Conservation (phyloP, 2,329 filamentous ascomycete species). For the Trichoderma koningiopsis region DNA sequence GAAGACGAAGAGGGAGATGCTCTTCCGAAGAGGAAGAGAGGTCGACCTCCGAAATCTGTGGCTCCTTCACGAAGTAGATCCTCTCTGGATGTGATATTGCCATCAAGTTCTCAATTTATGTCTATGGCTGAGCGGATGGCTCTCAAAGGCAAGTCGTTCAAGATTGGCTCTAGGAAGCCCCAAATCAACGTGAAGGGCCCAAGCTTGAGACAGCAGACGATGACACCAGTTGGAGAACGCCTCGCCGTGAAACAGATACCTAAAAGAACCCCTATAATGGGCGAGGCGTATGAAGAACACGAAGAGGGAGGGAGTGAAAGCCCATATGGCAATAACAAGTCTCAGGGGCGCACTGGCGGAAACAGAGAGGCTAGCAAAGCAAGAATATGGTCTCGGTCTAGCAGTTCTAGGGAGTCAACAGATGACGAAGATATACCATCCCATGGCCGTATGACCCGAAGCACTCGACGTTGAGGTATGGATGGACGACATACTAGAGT, state of each 20-base stretch:
- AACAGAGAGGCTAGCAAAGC: background rate
- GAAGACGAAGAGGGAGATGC: background rate
- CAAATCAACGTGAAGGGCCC: background rate
- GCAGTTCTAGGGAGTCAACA: constrained; percentile 25
- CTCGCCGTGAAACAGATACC: background rate
- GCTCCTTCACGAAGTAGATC: constrained; percentile 10
- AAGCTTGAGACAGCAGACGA: background rate
- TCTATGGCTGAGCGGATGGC: constrained; percentile 62
- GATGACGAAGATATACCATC: constrained; percentile 32
- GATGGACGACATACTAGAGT: constrained; percentile 25
- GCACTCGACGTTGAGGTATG: constrained; percentile 24
- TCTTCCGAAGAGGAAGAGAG: constrained; percentile 23
- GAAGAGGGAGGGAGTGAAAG: background rate
- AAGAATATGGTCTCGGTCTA: background rate
- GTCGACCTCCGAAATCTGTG: constrained; percentile 34
- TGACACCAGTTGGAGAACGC: background rate
- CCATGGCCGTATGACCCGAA: background rate
- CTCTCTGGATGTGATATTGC: constrained; percentile 15
- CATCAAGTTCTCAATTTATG: constrained; percentile 44
- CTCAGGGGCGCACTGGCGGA: constrained; percentile 17
- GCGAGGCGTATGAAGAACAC: background rate
- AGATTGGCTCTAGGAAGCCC: constrained; percentile 47
- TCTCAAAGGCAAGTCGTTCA: constrained; percentile 55
- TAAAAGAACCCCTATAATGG: background rate
- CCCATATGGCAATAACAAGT: background rate